phyloP scores from a whole-genome alignment of 1,139 yeast species.

The Blastobotrys persicus region DNA sequence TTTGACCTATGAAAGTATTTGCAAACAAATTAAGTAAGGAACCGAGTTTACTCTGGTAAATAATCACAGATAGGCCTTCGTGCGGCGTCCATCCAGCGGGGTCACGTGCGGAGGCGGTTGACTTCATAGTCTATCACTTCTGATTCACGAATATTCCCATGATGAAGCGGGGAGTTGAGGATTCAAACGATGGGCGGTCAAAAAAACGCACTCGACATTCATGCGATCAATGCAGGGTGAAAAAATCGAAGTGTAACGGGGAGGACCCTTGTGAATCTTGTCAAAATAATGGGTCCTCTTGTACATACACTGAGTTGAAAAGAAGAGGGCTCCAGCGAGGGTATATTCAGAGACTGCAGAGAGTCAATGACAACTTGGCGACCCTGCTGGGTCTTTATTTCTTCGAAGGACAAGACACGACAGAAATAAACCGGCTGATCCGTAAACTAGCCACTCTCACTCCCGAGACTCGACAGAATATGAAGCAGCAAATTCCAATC shows the following conservation, averaged over 20 bases:
- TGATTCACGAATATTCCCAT: no score
- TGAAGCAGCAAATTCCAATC: neutral
- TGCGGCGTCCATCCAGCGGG: no score
- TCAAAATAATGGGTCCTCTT: neutral
- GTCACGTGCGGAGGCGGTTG: no score
- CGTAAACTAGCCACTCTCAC: neutral
- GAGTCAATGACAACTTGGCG: constrained; percentile 10
- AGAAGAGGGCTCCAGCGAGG: constrained; percentile 17
- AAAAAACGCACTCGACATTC: constrained; percentile 8
- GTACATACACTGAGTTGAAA: constrained; percentile 13
- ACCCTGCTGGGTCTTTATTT: constrained; percentile 7
- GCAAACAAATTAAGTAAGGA: no score
- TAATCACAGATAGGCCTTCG: no score
- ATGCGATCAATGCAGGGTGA: constrained; percentile 16
- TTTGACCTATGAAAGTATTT: no score
- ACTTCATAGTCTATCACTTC: no score
- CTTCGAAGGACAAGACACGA: neutral
- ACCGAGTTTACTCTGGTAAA: no score
- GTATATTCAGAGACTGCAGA: constrained; percentile 14
- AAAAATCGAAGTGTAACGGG: constrained; percentile 16
- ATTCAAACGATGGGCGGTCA: neutral
- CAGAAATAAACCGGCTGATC: neutral
- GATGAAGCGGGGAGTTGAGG: neutral
- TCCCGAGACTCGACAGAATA: neutral
- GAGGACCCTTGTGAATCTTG: constrained; percentile 13